Base-by-base conservation (phyloP, 225 moss, liverwort and hornwort species). In the Ulota crispa region DNA sequence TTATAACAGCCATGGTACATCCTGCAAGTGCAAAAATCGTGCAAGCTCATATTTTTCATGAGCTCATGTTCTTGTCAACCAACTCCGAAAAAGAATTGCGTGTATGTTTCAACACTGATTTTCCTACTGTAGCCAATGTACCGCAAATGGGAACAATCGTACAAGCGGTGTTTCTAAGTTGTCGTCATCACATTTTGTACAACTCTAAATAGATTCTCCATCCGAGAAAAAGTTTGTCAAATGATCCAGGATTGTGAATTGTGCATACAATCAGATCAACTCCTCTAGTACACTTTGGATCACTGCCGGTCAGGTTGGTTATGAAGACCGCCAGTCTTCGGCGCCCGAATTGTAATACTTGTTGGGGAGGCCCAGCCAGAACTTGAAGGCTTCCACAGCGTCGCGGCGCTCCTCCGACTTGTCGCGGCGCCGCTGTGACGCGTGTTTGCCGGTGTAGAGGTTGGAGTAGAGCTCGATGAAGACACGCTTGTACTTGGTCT, bases 401-500 rank as follows among this genome's bases (percentile, higher is more conserved):
- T 88, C 93, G 20, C 98, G 89, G 79, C 84, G 94, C 78, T 96
- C 96, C 61, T 88, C 91, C 19, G 93, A 84, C 86, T 74, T 92
- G 71, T 96, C 95, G 31, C 92, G 89, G 60, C 98, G 94, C 32
- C 86, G 76, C 31, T 91, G 88, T n/a, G 98, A 99, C 12, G 94
- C 92, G 85, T 99, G 93, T 72, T 90, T 92, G 83, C 98, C 91
- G 0, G 96, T 99, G 84, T 92, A 99, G 26, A 99, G 82, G 52
- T 92, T 92, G 45, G 98, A 95, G 76, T 99, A 93, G 21, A 96
- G 90, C 71, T 99, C 96, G 34, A 99, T 99, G 70, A 99, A 99
- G 89, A 99, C 94, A 54, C 98, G 98, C 81, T 99, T 99, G 81
- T 95, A 99, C 62, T 96, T 99, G 50, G 91, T 94, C 78, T 99